Base-by-base conservation (phyloP, 2,329 filamentous ascomycete genomes). In the Cercospora sp. region DNA sequence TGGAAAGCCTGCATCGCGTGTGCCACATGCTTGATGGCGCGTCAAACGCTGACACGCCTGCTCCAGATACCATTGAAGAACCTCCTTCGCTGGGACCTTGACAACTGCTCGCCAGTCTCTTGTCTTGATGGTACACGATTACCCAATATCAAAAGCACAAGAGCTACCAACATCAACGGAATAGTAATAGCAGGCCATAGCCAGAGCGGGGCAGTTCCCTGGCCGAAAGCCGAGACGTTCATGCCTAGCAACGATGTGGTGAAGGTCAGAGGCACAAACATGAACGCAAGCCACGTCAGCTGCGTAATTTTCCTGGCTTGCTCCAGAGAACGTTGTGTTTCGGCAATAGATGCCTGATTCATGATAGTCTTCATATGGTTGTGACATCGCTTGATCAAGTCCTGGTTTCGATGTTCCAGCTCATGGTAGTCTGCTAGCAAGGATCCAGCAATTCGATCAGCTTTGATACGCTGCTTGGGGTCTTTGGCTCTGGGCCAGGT, bases 261-360 rank as follows among this genome's bases (percentile, higher is more conserved):
- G 16, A 58, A 59, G 13, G 18, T 24, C 65, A 63, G 4, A 62
- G 65, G 65, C 9, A 63, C 26, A 12, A 66, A 66, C 10, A 66
- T 21, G 30, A 26, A 63, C 16, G 53, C 65, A 1, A 66, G 49
- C n/a, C 60, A 10, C 9, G 65, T 66, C 30, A 66, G 49, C n/a
- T 32, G n/a, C 24, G 37, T 59, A 2, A 63, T 43, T 5, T 34
- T 34, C 16, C 55, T 13, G 3, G 57, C 57, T 34, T 66, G 63
- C n/a, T 45, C 40, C 6, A 45, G 40, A 45, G 40, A 45, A n/a
- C 51, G 21, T 18, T 55, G 51, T 55, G 51, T 55, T 18, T 55
- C 51, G 13, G 60, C 60, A 8, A 49, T 24, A 30, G 37, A 30
- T 3, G 16, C 40, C 13, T 49, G 40, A 26, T 51, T 43, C 32